Conservation (phyloP, 2,329 filamentous ascomycete species). For the Aspergillus sergii region DNA sequence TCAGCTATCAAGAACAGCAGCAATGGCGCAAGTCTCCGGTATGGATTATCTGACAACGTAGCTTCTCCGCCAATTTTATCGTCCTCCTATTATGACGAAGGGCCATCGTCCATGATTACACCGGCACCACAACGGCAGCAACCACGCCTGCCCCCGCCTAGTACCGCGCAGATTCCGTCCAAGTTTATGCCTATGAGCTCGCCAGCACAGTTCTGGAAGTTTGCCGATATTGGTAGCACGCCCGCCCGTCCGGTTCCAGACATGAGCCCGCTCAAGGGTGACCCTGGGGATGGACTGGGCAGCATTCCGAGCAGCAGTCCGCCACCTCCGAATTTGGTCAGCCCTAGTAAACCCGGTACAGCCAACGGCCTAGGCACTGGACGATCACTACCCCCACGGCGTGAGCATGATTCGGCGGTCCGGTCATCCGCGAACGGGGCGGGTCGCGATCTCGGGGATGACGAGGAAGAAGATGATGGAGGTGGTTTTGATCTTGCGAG, state of each 20-base stretch:
- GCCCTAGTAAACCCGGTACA: conserved; percentile 47
- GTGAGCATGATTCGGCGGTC: conserved; percentile 30
- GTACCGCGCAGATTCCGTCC: conserved; percentile 52
- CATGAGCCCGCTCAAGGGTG: conserved; percentile 52
- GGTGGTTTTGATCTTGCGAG: conserved; percentile 51
- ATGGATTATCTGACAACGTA: conserved; percentile 44
- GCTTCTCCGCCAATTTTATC: conserved; percentile 51
- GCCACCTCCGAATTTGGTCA: conserved; percentile 48
- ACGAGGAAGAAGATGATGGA: conserved; percentile 45
- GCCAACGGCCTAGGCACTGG: conserved; percentile 34
- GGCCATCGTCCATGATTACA: conserved; percentile 50
- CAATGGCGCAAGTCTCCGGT: conserved; percentile 32
- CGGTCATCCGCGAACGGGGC: conserved; percentile 19
- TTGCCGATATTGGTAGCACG: conserved; percentile 49
- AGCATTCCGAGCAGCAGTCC: conserved; percentile 52
- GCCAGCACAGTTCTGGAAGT: conserved; percentile 55
- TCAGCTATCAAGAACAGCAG: conserved; percentile 29
- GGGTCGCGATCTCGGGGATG: conserved; percentile 26
- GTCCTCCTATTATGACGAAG: conserved; percentile 53
- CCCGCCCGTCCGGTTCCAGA: conserved; percentile 47
- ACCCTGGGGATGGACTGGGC: conserved; percentile 36
- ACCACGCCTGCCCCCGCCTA: conserved; percentile 51
- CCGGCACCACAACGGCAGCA: conserved; percentile 53
- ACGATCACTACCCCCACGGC: conserved; percentile 34
- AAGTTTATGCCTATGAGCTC: conserved; percentile 57